These are phyloP conservation scores for Claviceps quebecensis DNA, from an alignment of 2,329 filamentous ascomycete genomes.

Conservation along the genomic window DNA sequence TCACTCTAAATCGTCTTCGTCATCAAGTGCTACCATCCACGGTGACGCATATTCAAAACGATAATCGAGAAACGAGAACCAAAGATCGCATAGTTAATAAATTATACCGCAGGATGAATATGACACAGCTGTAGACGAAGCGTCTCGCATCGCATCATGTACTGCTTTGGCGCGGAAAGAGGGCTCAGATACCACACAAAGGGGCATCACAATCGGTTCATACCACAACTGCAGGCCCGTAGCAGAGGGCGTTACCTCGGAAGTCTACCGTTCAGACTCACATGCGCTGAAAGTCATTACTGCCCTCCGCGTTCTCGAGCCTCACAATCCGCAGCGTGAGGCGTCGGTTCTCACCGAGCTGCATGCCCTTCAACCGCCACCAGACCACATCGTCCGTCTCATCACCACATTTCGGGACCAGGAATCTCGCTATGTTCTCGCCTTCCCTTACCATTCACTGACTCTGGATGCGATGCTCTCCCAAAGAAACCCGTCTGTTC, in stretches of 20 bases:
- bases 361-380: slow-evolving; percentile 20
- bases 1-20: not conserved
- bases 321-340: slow-evolving; percentile 73
- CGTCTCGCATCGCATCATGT: not conserved
- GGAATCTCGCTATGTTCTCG: slow-evolving; percentile 58
- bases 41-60: not conserved
- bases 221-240: slow-evolving; percentile 41
- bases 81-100: no score
- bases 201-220: slow-evolving; percentile 35
- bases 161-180: not conserved
- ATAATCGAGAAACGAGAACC: not conserved
- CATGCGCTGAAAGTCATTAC: slow-evolving; percentile 76
- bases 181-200: not conserved
- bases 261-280: slow-evolving; percentile 56
- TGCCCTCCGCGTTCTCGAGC: slow-evolving; percentile 56
- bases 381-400: slow-evolving; percentile 44
- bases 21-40: not conserved
- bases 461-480: slow-evolving; percentile 38
- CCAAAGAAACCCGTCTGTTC: not conserved
- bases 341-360: slow-evolving; percentile 55
- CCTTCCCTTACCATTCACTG: slow-evolving; percentile 70
- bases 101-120: slow-evolving; percentile 40
- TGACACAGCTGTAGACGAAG: slow-evolving; percentile 21
- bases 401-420: slow-evolving; percentile 61
- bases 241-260: slow-evolving; percentile 63